Evolutionary conservation across 192 early-diverging fungal species (phyloP).

Genomic region (Umbelopsis sp.): DNA sequence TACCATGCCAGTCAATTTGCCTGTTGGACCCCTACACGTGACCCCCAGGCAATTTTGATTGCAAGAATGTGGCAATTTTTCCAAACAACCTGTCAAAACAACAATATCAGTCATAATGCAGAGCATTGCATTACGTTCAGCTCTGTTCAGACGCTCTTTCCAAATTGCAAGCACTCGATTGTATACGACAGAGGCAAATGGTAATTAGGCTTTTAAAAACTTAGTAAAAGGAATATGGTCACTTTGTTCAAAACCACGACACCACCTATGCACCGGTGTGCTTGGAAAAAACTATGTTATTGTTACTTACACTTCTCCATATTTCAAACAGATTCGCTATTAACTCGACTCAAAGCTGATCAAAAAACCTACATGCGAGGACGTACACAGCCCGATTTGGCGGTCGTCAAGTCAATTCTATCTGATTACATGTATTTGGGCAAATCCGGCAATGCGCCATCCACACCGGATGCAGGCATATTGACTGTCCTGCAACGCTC

Average conservation of each 20-base stretch:
- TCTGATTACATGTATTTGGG: constrained; percentile 79
- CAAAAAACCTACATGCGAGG: constrained; percentile 81
- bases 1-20: too few relatives aligned
- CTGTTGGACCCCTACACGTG: too few relatives aligned
- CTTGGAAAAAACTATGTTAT: not conserved
- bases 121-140: not conserved
- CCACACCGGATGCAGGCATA: constrained; percentile 62
- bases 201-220: not conserved
- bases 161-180: not conserved
- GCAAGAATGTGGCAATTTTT: not conserved
- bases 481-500: constrained; percentile 73
- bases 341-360: constrained; percentile 67
- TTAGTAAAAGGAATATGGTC: too few relatives aligned
- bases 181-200: constrained; percentile 9
- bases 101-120: not conserved
- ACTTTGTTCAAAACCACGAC: not conserved
- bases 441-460: constrained; percentile 56
- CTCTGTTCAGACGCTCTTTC: not conserved
- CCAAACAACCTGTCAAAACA: not conserved
- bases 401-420: constrained; percentile 75
- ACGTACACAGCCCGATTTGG: constrained; percentile 64
- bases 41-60: not conserved
- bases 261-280: not conserved
- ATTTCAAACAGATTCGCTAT: constrained; percentile 22
- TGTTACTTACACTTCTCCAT: not conserved